Evolutionary conservation across 768 basidiomycete genomes (phyloP).

Genomic region (Lactifluus piperatus): DNA sequence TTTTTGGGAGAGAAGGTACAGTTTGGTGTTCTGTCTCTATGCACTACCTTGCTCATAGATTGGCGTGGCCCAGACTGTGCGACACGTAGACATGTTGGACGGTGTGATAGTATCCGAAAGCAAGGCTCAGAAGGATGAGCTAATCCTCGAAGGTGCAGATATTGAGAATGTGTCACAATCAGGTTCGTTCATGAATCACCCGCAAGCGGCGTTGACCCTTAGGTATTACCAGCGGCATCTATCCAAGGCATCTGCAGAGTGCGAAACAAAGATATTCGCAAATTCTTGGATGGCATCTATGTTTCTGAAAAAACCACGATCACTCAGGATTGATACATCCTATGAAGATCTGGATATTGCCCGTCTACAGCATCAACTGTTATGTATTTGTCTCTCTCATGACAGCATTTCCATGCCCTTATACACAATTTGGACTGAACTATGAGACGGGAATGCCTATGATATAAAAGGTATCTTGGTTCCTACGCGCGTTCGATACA

Average conservation of each 20-base stretch:
- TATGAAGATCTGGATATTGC: not conserved
- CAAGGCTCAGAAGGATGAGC: slow-evolving; percentile 88
- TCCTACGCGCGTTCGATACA: slow-evolving; percentile 70
- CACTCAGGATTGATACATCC: slow-evolving; percentile 20
- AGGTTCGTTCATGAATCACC: slow-evolving; percentile 36
- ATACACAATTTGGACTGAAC: not conserved
- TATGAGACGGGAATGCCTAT: slow-evolving; percentile 26
- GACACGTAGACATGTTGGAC: slow-evolving; percentile 84
- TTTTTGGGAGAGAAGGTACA: slow-evolving; percentile 89
- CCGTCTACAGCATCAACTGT: slow-evolving; percentile 22
- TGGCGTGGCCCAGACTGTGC: slow-evolving; percentile 54
- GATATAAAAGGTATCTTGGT: slow-evolving; percentile 84
- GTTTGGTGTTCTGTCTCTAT: not conserved
- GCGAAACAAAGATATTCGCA: slow-evolving; percentile 99
- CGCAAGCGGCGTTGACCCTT: slow-evolving; percentile 1
- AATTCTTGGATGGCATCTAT: slow-evolving; percentile 94
- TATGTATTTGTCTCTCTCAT: slow-evolving; percentile 25
- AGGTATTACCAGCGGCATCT: slow-evolving; percentile 59
- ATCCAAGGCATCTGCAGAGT: slow-evolving; percentile 96
- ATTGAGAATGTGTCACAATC: slow-evolving; percentile 97
- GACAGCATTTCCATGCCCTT: slow-evolving; percentile 21
- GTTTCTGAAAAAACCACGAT: slow-evolving; percentile 77
- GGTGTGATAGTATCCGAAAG: slow-evolving; percentile 84
- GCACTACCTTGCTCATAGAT: not conserved
- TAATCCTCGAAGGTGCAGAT: slow-evolving; percentile 91